phyloP scores from a whole-genome alignment of 768 basidiomycete genomes.

The Termitomyces heimii region DNA sequence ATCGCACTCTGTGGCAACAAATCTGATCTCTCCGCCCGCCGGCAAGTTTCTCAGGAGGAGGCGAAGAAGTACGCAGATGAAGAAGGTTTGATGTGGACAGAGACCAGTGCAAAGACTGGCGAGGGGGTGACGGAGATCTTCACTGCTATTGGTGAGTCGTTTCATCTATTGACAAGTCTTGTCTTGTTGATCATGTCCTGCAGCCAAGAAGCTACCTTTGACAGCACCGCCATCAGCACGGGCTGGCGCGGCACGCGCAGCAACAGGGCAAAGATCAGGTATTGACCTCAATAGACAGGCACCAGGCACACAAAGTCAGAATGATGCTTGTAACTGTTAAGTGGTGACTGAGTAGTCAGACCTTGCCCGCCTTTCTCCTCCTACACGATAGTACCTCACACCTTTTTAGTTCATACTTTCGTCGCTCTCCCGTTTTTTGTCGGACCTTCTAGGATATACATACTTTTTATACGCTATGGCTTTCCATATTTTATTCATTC shows the following conservation, averaged over 20 bases:
- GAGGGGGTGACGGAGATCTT: conserved; percentile 86
- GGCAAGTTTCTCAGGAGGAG: conserved; percentile 83
- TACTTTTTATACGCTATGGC: conserved; percentile 22
- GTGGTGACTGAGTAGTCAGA: neutral
- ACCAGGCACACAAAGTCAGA: conserved; percentile 39
- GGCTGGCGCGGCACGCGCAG: conserved; percentile 47
- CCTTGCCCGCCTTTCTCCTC: conserved; percentile 11
- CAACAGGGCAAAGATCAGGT: conserved; percentile 50
- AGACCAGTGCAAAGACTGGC: conserved; percentile 87
- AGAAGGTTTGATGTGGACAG: conserved; percentile 90
- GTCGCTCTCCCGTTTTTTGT: conserved; percentile 17
- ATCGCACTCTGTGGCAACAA: conserved; percentile 98
- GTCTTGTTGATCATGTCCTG: conserved; percentile 6
- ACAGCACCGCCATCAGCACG: conserved; percentile 65
- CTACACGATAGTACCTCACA: conserved; percentile 15
- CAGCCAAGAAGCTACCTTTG: conserved; percentile 88
- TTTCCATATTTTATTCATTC: conserved; percentile 7
- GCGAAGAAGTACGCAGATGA: conserved; percentile 91
- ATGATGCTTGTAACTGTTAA: conserved; percentile 78
- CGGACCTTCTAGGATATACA: conserved; percentile 37
- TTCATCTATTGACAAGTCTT: neutral
- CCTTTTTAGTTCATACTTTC: conserved; percentile 25
- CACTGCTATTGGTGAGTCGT: conserved; percentile 67
- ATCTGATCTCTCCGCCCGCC: conserved; percentile 75
- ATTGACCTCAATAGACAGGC: conserved; percentile 80